These are phyloP conservation scores for Mucor indicus DNA, from an alignment of 371 early-diverging fungal genomes.

Conservation along the genomic window DNA sequence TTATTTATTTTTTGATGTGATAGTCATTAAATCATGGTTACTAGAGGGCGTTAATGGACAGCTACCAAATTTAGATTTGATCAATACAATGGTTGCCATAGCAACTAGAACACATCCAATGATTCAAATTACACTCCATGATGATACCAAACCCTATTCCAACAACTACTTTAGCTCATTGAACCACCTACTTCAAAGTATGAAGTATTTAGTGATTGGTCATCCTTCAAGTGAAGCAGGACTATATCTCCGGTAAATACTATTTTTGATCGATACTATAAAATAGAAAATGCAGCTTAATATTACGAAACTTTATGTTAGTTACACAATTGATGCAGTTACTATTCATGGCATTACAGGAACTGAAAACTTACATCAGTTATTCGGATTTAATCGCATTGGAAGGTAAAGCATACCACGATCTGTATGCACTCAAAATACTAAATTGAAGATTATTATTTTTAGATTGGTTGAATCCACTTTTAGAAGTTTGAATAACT, in stretches of 20 bases:
- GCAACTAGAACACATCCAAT: constrained; percentile 42
- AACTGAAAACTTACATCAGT: constrained; percentile 28
- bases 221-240: constrained; percentile 74
- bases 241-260: constrained; percentile 55
- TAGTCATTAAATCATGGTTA: no score
- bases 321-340: constrained; percentile 84
- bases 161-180: constrained; percentile 43
- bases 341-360: constrained; percentile 65
- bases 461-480: constrained; percentile 73
- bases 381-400: constrained; percentile 56
- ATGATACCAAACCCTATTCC: constrained; percentile 13
- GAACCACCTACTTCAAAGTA: constrained; percentile 52
- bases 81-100: constrained; percentile 70
- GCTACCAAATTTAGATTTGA: constrained; percentile 89
- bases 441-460: constrained; percentile 14
- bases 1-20: no score
- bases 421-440: background rate
- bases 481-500: constrained; percentile 86
- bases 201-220: constrained; percentile 70
- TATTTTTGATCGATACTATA: background rate
- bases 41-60: constrained; percentile 93
- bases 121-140: constrained; percentile 50
- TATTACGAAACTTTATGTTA: constrained; percentile 10
- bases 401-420: constrained; percentile 55
- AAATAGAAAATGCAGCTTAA: background rate